Evolutionary conservation across 805 yeast species (phyloP).

Genomic region (Yarrowia yakushimensis): DNA sequence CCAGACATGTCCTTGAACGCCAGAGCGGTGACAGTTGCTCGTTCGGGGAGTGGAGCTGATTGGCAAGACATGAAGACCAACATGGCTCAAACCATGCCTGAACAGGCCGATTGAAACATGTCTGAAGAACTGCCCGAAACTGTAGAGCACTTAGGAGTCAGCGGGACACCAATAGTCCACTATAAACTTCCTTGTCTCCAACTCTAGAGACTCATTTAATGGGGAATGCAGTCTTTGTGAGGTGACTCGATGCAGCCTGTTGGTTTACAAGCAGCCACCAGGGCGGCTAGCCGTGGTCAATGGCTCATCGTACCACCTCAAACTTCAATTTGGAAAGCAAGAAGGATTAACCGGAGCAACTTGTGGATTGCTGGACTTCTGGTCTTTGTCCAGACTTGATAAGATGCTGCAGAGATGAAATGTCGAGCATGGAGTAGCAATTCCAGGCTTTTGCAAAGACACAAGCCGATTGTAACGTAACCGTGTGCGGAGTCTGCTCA

Average conservation of each 20-base stretch:
- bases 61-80: no score
- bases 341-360: not conserved
- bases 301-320: not conserved
- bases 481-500: no score
- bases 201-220: not conserved
- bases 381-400: not conserved
- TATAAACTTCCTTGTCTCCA: not conserved
- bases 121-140: no score
- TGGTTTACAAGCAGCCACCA: constrained; percentile 1
- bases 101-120: no score
- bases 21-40: no score
- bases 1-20: no score
- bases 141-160: no score
- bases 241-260: not conserved
- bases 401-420: no score
- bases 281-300: not conserved
- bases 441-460: not conserved
- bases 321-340: not conserved
- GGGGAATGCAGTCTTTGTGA: not conserved
- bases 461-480: not conserved
- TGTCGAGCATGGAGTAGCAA: no score
- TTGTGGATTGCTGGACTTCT: not conserved
- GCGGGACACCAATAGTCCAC: not conserved
- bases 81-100: no score
- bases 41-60: no score